Base-by-base conservation (phyloP, 129 eudicot genomes). In the Flaveria trinervia region DNA sequence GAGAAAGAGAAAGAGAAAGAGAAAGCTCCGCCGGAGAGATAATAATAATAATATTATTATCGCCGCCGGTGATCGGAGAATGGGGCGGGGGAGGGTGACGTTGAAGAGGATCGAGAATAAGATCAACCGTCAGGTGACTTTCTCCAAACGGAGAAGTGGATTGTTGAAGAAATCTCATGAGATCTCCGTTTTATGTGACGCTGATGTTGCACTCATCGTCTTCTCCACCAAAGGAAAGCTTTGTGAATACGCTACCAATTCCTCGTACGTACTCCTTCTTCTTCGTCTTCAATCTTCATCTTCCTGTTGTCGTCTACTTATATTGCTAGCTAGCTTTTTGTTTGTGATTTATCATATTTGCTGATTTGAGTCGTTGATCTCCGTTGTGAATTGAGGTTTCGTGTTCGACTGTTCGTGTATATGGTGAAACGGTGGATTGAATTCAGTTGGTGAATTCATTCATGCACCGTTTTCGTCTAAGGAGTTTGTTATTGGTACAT, bases 71-170 rank as follows among this genome's bases (percentile, higher is more conserved):
- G 46, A 10, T 6, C 12, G 45, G 30, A 65, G 33, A 55, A 91
- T 92, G 97, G 97, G 97, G 23, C 80, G 97, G 59, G 97, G 97
- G 61, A 92, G 88, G 65, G 97, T 92, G 68, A 81, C 90, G 88
- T 67, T 92, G 87, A 92, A 87, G 93, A 87, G 97, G 33, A 92
- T 92, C 43, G 98, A 92, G 86, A 92, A 92, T 76, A 92, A 89
- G 57, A 92, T 92, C 15, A 92, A 92, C 30, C 78, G 97, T 23
- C 97, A 92, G 57, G 96, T 89, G 30, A 92, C 97, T 11, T 92
- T 89, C 55, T 92, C 97, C 8, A 92, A 92, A 77, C 77, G 97
- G 41, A 55, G 97, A 49, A 82, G 88, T 0, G 95, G 97, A 49
- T 65, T 92, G 46, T 69, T 92, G 45, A 92, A 92, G 84, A 92